Percentiles rank a stretch among this genome's conserved stretches.
These are phyloP conservation scores for Nicotiana otophora DNA, from an alignment of 257 asterid genomes.

Conservation along the genomic window DNA sequence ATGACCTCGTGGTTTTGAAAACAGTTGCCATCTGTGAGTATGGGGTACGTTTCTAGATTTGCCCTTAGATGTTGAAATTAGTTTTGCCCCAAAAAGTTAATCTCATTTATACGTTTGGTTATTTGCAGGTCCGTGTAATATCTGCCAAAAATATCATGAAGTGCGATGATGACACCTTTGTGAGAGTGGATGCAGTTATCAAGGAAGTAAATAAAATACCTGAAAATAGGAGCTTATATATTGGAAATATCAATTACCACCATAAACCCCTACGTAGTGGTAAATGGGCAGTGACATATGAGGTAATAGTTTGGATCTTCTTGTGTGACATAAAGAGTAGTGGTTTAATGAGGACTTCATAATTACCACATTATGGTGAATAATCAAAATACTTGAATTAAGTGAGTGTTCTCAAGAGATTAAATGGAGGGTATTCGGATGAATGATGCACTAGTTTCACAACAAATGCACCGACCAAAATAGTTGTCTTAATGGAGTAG, in stretches of 20 bases:
- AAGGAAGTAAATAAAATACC: conserved; percentile 61
- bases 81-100: neutral
- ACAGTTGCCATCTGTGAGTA: conserved; percentile 90
- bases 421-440: neutral
- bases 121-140: conserved; percentile 49
- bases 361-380: neutral
- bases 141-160: conserved; percentile 80
- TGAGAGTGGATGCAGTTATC: conserved; percentile 73
- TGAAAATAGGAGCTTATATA: conserved; percentile 49
- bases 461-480: neutral
- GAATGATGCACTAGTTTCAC: neutral
- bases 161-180: conserved; percentile 91
- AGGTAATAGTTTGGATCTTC: conserved; percentile 35
- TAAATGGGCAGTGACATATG: conserved; percentile 91
- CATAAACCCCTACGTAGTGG: conserved; percentile 85
- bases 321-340: neutral
- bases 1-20: conserved; percentile 91
- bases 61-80: conserved; percentile 7
- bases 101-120: neutral
- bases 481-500: neutral
- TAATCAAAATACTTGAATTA: neutral
- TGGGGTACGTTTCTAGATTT: conserved; percentile 48
- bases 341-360: neutral
- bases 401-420: neutral
- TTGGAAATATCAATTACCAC: conserved; percentile 84